These are phyloP conservation scores for Clonostachys solani DNA, from an alignment of 2,329 filamentous ascomycete species.

Conservation along the genomic window DNA sequence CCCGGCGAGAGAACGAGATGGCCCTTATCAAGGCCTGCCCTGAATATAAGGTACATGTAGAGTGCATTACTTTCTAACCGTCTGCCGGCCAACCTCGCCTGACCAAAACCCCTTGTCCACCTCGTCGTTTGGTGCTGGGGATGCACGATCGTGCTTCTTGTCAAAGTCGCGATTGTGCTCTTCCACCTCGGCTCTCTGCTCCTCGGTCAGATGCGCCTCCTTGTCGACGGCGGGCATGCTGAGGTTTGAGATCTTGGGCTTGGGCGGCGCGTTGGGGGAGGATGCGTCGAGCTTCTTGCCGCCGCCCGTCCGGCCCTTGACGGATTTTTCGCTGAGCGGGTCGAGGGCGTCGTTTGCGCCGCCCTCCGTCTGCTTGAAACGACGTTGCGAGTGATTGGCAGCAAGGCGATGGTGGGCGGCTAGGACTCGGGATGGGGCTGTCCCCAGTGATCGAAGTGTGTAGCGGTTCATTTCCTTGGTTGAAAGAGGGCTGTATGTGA, in stretches of 20 bases:
- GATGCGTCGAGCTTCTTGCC: slow-evolving; percentile 26
- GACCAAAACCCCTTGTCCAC: slow-evolving; percentile 53
- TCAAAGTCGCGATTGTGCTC: slow-evolving; percentile 56
- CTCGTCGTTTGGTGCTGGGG: slow-evolving; percentile 37
- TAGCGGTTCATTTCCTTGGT: too few relatives aligned
- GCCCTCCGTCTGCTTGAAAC: background rate
- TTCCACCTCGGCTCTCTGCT: slow-evolving; percentile 53
- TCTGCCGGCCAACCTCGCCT: background rate
- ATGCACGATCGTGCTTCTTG: slow-evolving; percentile 42
- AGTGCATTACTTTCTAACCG: too few relatives aligned
- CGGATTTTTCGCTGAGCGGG: slow-evolving; percentile 16
- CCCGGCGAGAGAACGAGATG: too few relatives aligned
- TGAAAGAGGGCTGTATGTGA: too few relatives aligned
- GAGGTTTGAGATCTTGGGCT: slow-evolving; percentile 49
- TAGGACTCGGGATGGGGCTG: background rate
- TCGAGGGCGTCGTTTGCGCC: slow-evolving; percentile 10
- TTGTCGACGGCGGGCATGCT: slow-evolving; percentile 28
- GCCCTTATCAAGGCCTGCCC: too few relatives aligned
- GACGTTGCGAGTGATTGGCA: background rate
- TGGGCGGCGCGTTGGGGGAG: slow-evolving; percentile 25
- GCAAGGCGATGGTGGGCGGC: background rate
- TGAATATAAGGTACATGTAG: too few relatives aligned
- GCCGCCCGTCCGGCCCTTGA: slow-evolving; percentile 31
- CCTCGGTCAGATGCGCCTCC: slow-evolving; percentile 31
- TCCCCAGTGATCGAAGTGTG: too few relatives aligned